phyloP scores from a whole-genome alignment of 1,284 basidiomycete species.

The Sphagnurus paluster region DNA sequence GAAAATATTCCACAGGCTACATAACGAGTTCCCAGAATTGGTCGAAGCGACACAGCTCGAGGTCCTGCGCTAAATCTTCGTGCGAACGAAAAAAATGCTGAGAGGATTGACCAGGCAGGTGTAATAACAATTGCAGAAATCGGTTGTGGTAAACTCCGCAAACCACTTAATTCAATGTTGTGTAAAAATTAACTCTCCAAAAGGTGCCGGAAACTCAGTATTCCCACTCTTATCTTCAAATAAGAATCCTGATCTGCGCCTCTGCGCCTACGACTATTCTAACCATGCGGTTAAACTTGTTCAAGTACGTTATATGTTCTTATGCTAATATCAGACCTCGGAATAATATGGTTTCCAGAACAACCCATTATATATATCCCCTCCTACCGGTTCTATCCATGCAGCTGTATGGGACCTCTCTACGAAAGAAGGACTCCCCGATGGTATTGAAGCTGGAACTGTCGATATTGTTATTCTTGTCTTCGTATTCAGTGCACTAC shows the following conservation, averaged over 20 bases:
- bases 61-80: constrained; percentile 39
- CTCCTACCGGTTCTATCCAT: constrained; percentile 70
- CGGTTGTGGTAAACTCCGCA: constrained; percentile 68
- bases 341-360: constrained; percentile 28
- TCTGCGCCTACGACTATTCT: constrained; percentile 91
- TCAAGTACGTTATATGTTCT: constrained; percentile 47
- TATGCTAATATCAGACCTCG: not conserved
- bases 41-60: constrained; percentile 67
- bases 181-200: not conserved
- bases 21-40: constrained; percentile 89
- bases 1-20: constrained; percentile 56
- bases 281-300: constrained; percentile 90
- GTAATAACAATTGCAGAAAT: constrained; percentile 77
- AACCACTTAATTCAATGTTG: not conserved
- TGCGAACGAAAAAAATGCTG: constrained; percentile 6
- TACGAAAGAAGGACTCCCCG: constrained; percentile 60
- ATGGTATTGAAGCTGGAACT: constrained; percentile 59
- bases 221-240: constrained; percentile 88
- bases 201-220: constrained; percentile 89
- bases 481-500: constrained; percentile 93
- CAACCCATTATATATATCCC: constrained; percentile 70
- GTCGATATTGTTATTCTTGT: constrained; percentile 93
- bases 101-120: constrained; percentile 60
- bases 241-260: constrained; percentile 73
- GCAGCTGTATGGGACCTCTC: constrained; percentile 94